phyloP scores from a whole-genome alignment of 2,329 filamentous ascomycete species.

The Ophiostoma australiae region DNA sequence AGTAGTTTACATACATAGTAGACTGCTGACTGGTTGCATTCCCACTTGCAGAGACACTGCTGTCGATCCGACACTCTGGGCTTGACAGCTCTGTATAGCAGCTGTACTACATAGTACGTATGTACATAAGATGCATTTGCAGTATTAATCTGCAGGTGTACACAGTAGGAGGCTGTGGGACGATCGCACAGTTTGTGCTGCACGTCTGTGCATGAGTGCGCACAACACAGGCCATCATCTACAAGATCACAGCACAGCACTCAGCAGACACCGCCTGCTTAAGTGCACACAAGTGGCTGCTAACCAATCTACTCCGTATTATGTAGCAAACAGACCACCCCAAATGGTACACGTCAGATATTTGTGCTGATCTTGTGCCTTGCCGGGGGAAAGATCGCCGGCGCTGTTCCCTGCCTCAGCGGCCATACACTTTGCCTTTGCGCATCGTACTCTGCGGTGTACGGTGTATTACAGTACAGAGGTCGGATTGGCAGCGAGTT shows the following conservation, averaged over 20 bases:
- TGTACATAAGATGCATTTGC: too few species aligned
- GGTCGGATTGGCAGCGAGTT: too few species aligned
- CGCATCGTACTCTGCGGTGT: too few species aligned
- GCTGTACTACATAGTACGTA: background rate
- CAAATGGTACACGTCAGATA: background rate
- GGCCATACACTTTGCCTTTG: too few species aligned
- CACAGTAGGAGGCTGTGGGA: background rate
- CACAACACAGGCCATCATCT: background rate
- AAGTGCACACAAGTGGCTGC: background rate
- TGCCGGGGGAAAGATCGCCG: background rate
- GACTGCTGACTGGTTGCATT: background rate
- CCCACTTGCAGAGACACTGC: background rate
- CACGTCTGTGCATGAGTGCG: background rate
- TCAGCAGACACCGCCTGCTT: background rate
- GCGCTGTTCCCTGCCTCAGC: too few species aligned
- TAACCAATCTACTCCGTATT: too few species aligned
- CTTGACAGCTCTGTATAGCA: background rate
- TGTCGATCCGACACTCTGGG: background rate
- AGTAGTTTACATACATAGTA: too few species aligned
- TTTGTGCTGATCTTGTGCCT: background rate
- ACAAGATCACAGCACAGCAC: too few species aligned
- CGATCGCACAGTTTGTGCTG: background rate
- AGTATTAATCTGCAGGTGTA: background rate
- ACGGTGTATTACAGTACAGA: too few species aligned
- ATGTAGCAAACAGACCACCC: background rate